phyloP scores from a whole-genome alignment of 371 early-diverging fungal species.

The Nematocida ironsii region DNA sequence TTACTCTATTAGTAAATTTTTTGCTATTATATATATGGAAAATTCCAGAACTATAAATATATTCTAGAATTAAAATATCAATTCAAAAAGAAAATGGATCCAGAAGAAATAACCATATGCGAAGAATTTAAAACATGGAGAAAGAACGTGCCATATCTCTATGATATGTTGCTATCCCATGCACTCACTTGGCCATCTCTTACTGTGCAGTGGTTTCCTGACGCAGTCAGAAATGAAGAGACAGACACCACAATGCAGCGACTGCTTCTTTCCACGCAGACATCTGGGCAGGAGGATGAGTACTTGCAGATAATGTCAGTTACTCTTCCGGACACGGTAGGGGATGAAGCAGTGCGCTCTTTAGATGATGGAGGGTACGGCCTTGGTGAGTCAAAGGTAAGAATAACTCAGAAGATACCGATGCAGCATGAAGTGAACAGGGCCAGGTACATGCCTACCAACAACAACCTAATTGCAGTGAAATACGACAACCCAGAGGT shows the following conservation, averaged over 20 bases:
- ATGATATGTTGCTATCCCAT: slow-evolving; percentile 89
- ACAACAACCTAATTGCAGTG: slow-evolving; percentile 86
- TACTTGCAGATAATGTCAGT: slow-evolving; percentile 83
- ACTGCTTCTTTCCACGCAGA: slow-evolving; percentile 82
- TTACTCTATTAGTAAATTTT: slow-evolving; percentile 19
- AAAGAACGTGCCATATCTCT: slow-evolving; percentile 92
- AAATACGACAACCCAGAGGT: slow-evolving; percentile 82
- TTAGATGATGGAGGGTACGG: slow-evolving; percentile 76
- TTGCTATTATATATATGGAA: slow-evolving; percentile 34
- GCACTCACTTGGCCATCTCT: slow-evolving; percentile 93
- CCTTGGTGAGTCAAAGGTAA: slow-evolving; percentile 72
- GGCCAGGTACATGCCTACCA: slow-evolving; percentile 75
- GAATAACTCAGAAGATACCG: slow-evolving; percentile 60
- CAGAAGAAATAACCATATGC: slow-evolving; percentile 78
- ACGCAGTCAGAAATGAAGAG: slow-evolving; percentile 70
- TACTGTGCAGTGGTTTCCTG: slow-evolving; percentile 93
- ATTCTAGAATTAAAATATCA: background rate
- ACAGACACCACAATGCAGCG: slow-evolving; percentile 64
- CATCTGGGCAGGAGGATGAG: slow-evolving; percentile 85
- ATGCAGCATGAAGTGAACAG: slow-evolving; percentile 64
- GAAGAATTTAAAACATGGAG: slow-evolving; percentile 94
- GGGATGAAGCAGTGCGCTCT: slow-evolving; percentile 68
- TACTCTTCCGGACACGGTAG: slow-evolving; percentile 76
- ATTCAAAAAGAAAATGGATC: background rate
- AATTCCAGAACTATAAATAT: slow-evolving; percentile 36